Conservation (phyloP, 164 flowering plant species). For the Cinnamomum micranthum region DNA sequence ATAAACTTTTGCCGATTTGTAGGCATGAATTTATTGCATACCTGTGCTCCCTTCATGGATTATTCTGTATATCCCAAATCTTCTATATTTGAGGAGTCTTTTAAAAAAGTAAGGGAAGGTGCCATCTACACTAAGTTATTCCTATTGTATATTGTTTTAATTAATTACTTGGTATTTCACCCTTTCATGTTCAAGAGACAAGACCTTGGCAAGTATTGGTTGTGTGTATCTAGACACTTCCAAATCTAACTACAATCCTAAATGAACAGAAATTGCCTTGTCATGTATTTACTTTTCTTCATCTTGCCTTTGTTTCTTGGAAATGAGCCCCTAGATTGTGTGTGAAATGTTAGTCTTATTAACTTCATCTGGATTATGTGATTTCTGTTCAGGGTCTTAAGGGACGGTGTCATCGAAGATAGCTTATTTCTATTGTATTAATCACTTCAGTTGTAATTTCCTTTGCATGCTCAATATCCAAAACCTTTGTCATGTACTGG, state of each 20-base stretch:
- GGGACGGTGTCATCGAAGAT: no score
- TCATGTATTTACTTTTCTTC: background rate
- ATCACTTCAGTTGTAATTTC: no score
- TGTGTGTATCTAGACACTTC: background rate
- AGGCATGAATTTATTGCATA: background rate
- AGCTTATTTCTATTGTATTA: no score
- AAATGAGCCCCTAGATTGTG: background rate
- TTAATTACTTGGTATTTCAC: no score
- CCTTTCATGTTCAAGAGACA: no score
- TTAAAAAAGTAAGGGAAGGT: no score
- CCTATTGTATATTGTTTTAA: no score
- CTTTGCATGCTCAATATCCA: no score
- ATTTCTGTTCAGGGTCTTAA: conserved; percentile 27
- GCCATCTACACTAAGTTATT: no score
- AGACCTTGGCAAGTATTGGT: background rate
- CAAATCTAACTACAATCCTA: background rate
- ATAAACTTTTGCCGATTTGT: background rate
- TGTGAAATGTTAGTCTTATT: background rate
- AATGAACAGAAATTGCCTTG: background rate
- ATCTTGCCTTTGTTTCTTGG: background rate
- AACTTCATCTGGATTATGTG: background rate
- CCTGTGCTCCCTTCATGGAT: background rate
- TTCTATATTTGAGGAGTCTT: background rate
- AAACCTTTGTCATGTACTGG: background rate
- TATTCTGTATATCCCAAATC: background rate